A percentile compares a stretch with the other conserved stretches of the same genome.
Evolutionary conservation across 495 filamentous ascomycete genomes (phyloP).

Genomic region (Penicillium paradoxum): DNA sequence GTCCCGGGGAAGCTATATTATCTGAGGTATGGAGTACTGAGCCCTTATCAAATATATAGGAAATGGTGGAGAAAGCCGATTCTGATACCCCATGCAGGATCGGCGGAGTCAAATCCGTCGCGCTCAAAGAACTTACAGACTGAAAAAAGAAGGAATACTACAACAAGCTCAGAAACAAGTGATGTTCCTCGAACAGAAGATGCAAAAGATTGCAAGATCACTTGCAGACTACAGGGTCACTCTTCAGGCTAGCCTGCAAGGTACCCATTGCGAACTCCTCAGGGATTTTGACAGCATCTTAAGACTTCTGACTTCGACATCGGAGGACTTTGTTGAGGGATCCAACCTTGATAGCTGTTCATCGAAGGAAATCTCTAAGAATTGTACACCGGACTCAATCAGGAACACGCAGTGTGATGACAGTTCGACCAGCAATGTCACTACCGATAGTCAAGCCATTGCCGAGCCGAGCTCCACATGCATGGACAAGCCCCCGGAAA

Average conservation of each 20-base stretch:
- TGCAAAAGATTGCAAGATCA: not conserved
- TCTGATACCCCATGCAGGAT: constrained; percentile 3
- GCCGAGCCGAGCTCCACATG: not conserved
- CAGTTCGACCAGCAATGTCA: not conserved
- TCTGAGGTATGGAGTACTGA: not conserved
- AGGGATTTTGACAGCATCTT: not conserved
- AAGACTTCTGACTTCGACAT: not conserved
- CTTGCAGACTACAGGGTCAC: not conserved
- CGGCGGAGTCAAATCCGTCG: constrained; percentile 78
- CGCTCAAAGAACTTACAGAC: constrained; percentile 74
- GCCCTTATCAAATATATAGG: not conserved
- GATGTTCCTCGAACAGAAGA: constrained; percentile 46
- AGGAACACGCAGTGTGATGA: not conserved
- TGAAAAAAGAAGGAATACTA: constrained; percentile 77
- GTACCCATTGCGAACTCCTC: not conserved
- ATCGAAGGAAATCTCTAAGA: not conserved
- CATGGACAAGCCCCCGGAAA: not conserved
- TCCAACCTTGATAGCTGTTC: not conserved
- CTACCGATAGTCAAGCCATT: no score
- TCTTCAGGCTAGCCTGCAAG: not conserved
- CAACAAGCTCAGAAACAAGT: constrained; percentile 60
- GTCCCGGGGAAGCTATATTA: not conserved
- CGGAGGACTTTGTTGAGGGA: not conserved
- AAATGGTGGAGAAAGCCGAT: not conserved
- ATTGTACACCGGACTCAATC: not conserved